These are phyloP conservation scores for Dioscorea cayenensis DNA, from an alignment of 116 monocot genomes.

Conservation along the genomic window DNA sequence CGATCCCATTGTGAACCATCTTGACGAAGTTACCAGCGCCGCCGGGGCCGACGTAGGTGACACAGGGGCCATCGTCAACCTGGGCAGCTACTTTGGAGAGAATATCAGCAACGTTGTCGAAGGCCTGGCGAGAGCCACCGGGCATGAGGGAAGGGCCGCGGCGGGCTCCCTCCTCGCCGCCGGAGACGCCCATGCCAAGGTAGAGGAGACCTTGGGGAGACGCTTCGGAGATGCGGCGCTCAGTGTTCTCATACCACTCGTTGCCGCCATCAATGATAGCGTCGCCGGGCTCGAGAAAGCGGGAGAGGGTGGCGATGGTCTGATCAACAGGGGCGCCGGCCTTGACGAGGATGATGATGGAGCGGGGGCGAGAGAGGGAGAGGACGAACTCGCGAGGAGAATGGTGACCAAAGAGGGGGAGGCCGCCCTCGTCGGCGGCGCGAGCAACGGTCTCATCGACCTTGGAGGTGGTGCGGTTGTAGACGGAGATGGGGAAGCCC, in stretches of 20 bases:
- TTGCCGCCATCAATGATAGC: constrained; percentile 41
- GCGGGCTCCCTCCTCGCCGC: constrained; percentile 31
- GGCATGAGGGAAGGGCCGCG: constrained; percentile 42
- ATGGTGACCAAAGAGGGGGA: constrained; percentile 25
- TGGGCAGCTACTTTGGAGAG: constrained; percentile 32
- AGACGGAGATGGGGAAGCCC: constrained; percentile 38
- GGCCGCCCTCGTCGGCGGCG: constrained; percentile 21
- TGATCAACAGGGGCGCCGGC: constrained; percentile 36
- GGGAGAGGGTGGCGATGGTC: constrained; percentile 23
- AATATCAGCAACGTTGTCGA: constrained; percentile 26
- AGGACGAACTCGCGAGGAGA: constrained; percentile 30
- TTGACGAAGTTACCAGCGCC: constrained; percentile 49
- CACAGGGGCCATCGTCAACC: constrained; percentile 48
- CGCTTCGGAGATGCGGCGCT: constrained; percentile 18
- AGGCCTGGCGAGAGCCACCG: constrained; percentile 36
- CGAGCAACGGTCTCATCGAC: constrained; percentile 29
- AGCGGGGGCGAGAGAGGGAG: constrained; percentile 28
- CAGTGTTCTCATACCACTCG: constrained; percentile 42
- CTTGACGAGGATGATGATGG: constrained; percentile 37
- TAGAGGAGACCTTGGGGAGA: constrained; percentile 17
- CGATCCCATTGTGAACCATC: constrained; percentile 61
- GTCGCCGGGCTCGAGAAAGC: constrained; percentile 25
- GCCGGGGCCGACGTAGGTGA: constrained; percentile 38
- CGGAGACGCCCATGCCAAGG: constrained; percentile 42
- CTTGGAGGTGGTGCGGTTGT: constrained; percentile 32